These are phyloP conservation scores for Coelastrella sp. DNA, from an alignment of 139 green algal genomes.

Conservation along the genomic window DNA sequence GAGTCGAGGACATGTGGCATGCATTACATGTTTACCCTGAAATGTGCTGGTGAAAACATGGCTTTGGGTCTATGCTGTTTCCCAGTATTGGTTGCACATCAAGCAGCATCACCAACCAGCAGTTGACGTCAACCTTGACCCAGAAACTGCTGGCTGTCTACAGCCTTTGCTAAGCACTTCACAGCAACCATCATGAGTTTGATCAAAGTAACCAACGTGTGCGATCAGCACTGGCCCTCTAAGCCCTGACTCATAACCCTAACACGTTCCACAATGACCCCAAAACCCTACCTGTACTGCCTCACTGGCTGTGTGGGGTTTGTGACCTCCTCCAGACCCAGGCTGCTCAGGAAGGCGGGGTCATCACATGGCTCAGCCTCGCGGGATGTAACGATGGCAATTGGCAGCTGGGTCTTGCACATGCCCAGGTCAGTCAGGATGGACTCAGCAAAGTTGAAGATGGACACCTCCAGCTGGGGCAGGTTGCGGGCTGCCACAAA, in stretches of 20 bases:
- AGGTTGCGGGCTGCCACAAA: slow-evolving; percentile 1
- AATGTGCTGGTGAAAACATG: neutral
- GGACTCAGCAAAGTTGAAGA: slow-evolving; percentile 34
- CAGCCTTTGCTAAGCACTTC: neutral
- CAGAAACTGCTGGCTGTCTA: too few relatives aligned
- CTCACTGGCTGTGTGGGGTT: slow-evolving; percentile 27
- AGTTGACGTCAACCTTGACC: too few relatives aligned
- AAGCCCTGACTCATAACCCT: too few relatives aligned
- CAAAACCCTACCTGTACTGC: slow-evolving; percentile 3
- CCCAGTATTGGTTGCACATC: neutral
- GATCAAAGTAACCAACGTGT: too few relatives aligned
- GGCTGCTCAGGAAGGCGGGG: slow-evolving; percentile 17
- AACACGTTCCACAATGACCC: too few relatives aligned
- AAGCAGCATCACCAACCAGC: neutral
- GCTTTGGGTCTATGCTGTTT: too few relatives aligned
- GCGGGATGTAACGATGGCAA: slow-evolving; percentile 27
- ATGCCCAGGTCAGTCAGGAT: slow-evolving; percentile 35
- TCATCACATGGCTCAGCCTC: slow-evolving; percentile 28
- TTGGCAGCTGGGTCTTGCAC: neutral
- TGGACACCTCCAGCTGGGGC: slow-evolving; percentile 32
- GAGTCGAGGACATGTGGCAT: neutral
- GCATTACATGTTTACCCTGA: too few relatives aligned
- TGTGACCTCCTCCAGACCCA: neutral
- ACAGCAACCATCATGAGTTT: neutral
- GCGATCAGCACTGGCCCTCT: too few relatives aligned